Conservation (phyloP, 179 eudicot genomes). For the Corrigiola litoralis region DNA sequence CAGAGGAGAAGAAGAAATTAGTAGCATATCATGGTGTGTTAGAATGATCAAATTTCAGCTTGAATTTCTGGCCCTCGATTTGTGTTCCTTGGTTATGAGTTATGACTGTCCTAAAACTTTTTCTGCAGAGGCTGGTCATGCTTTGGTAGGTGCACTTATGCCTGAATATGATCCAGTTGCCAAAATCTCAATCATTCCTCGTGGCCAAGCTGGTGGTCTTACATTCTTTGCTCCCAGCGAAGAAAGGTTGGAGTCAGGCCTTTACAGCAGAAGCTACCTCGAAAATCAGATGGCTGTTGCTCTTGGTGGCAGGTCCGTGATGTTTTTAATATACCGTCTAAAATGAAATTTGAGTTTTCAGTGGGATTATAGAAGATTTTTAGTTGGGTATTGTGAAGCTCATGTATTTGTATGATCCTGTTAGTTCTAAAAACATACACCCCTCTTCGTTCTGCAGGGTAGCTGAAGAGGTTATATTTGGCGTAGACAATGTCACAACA, state of each 20-base stretch:
- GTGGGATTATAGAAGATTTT: too few species aligned
- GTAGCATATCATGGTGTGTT: slow-evolving; percentile 92
- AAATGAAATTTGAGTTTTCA: too few species aligned
- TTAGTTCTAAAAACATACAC: not conserved
- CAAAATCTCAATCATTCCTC: slow-evolving; percentile 96
- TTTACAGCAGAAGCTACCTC: slow-evolving; percentile 94
- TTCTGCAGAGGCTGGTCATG: slow-evolving; percentile 96
- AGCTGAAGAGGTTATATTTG: slow-evolving; percentile 94
- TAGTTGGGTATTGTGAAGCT: not conserved
- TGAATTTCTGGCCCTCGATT: not conserved
- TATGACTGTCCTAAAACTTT: not conserved
- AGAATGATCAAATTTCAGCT: not conserved
- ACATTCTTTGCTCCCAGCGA: slow-evolving; percentile 99
- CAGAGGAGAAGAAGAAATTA: slow-evolving; percentile 95
- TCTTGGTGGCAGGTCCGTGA: slow-evolving; percentile 90
- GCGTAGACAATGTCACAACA: slow-evolving; percentile 80
- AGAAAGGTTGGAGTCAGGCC: slow-evolving; percentile 96
- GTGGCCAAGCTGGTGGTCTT: slow-evolving; percentile 99
- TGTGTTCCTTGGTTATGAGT: not conserved
- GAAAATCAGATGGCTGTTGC: slow-evolving; percentile 99
- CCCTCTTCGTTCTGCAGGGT: slow-evolving; percentile 40
- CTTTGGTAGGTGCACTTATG: slow-evolving; percentile 97
- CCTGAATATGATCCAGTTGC: slow-evolving; percentile 99
- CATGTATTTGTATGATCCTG: not conserved
- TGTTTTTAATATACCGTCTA: not conserved